phyloP scores from a whole-genome alignment of 768 basidiomycete genomes.

The Mycena alexandri region DNA sequence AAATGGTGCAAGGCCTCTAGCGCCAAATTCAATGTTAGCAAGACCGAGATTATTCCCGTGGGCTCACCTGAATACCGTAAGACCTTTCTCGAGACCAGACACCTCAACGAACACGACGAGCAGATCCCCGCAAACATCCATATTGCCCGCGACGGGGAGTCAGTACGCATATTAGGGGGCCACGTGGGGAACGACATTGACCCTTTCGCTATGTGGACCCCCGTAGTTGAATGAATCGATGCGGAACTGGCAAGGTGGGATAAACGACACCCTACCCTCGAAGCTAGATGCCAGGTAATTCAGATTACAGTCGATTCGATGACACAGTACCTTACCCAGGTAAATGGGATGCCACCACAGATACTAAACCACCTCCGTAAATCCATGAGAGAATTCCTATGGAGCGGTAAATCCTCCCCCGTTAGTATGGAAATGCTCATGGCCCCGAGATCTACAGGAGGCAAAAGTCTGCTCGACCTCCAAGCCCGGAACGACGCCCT shows the following conservation, averaged over 20 bases:
- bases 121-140: constrained; percentile 39
- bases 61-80: constrained; percentile 13
- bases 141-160: constrained; percentile 45
- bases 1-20: constrained; percentile 56
- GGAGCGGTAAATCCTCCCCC: not conserved
- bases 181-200: constrained; percentile 47
- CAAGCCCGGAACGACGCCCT: constrained; percentile 23
- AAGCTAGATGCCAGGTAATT: not conserved
- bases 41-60: constrained; percentile 54
- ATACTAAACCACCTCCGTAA: not conserved
- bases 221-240: not conserved
- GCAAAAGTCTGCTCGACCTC: constrained; percentile 24
- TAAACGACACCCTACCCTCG: not conserved
- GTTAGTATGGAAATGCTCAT: constrained; percentile 3
- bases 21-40: constrained; percentile 56
- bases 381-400: not conserved
- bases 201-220: constrained; percentile 1
- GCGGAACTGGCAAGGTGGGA: not conserved
- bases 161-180: constrained; percentile 48
- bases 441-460: constrained; percentile 1
- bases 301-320: constrained; percentile 1
- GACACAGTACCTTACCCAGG: constrained; percentile 8
- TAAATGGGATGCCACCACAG: not conserved
- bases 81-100: constrained; percentile 13
- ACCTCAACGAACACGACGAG: not conserved